Percentiles rank a stretch among this genome's conserved stretches.
These are phyloP conservation scores for Allantophomopsis lycopodina DNA, from an alignment of 2,329 filamentous ascomycete genomes.

Conservation along the genomic window DNA sequence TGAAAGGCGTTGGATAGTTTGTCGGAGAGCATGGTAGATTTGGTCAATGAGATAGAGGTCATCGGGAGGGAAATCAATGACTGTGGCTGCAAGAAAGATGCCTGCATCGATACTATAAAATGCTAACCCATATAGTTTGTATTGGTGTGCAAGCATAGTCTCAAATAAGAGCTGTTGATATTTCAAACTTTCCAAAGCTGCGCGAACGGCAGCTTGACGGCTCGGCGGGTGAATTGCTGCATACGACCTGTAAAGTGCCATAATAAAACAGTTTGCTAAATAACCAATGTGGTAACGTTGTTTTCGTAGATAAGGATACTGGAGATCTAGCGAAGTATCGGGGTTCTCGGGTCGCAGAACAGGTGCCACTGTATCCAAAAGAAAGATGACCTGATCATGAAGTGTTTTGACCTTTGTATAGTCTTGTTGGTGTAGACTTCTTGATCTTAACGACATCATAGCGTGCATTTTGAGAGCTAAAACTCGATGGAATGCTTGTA, in stretches of 20 bases:
- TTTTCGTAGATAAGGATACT: background rate
- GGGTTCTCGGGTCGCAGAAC: constrained; percentile 1
- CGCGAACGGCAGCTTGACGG: background rate
- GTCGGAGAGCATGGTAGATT: background rate
- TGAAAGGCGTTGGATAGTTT: background rate
- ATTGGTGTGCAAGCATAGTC: background rate
- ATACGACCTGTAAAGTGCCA: constrained; percentile 1
- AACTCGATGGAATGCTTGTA: background rate
- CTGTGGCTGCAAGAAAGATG: background rate
- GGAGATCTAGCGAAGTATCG: constrained; percentile 1
- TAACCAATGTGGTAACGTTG: background rate
- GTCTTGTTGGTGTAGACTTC: background rate
- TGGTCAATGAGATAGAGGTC: background rate
- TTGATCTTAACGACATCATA: background rate
- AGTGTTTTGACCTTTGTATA: background rate
- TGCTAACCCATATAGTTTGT: background rate
- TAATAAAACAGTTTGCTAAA: background rate
- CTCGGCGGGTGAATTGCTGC: background rate
- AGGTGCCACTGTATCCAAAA: constrained; percentile 1
- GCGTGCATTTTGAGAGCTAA: background rate
- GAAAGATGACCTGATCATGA: background rate
- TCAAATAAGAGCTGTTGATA: constrained; percentile 2
- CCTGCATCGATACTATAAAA: constrained; percentile 1
- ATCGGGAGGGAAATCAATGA: background rate
- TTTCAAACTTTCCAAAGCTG: background rate